A percentile compares a stretch with the other conserved stretches of the same genome.
phyloP scores from a whole-genome alignment of 2,329 filamentous ascomycete genomes.

The Paradendryphiella salina region DNA sequence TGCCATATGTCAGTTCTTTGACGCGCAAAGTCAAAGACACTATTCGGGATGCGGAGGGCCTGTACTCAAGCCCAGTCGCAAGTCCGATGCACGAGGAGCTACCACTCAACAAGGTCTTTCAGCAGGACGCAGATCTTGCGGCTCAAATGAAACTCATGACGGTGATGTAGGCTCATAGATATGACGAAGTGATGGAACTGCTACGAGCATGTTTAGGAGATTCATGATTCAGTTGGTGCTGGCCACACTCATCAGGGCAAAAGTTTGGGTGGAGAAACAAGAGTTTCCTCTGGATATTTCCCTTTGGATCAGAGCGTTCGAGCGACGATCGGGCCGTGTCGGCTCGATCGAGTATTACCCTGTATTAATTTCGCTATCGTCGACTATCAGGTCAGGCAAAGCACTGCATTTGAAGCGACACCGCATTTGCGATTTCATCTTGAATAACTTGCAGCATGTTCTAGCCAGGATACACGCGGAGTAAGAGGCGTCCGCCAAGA shows the following conservation, averaged over 20 bases:
- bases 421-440: slow-evolving; percentile 33
- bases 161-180: slow-evolving; percentile 42
- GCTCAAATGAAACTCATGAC: slow-evolving; percentile 49
- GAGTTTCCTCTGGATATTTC: slow-evolving; percentile 37
- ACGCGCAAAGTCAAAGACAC: slow-evolving; percentile 55
- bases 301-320: slow-evolving; percentile 41
- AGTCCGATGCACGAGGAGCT: slow-evolving; percentile 45
- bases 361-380: slow-evolving; percentile 41
- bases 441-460: slow-evolving; percentile 31
- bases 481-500: slow-evolving; percentile 16
- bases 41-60: slow-evolving; percentile 53
- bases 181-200: slow-evolving; percentile 22
- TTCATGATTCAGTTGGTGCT: slow-evolving; percentile 11
- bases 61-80: slow-evolving; percentile 51
- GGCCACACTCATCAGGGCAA: slow-evolving; percentile 24
- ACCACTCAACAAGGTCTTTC: slow-evolving; percentile 42
- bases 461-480: slow-evolving; percentile 22
- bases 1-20: slow-evolving; percentile 56
- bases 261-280: slow-evolving; percentile 25
- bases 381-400: slow-evolving; percentile 23
- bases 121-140: slow-evolving; percentile 40
- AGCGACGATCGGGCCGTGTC: slow-evolving; percentile 25
- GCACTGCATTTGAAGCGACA: slow-evolving; percentile 44
- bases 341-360: slow-evolving; percentile 24
- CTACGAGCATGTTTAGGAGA: slow-evolving; percentile 8